Evolutionary conservation across 2,329 filamentous ascomycete genomes (phyloP).

Genomic region (Alternaria gaisen): DNA sequence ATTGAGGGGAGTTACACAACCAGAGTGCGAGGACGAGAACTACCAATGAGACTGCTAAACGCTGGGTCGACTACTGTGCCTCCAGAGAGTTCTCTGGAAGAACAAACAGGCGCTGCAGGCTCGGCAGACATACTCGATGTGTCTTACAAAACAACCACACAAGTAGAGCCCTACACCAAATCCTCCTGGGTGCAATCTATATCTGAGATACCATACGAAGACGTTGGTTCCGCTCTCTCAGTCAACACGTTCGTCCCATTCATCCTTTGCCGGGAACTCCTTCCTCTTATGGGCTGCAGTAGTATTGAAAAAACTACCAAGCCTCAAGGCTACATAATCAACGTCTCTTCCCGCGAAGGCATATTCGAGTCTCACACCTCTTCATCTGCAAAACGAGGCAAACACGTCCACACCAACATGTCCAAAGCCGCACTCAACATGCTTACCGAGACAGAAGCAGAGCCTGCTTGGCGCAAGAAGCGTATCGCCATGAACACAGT

Average conservation of each 20-base stretch:
- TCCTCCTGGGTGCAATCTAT: conserved; percentile 24
- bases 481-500: conserved; percentile 22
- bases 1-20: conserved; percentile 14
- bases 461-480: conserved; percentile 12
- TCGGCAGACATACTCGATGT: neutral
- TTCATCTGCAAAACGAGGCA: conserved; percentile 14
- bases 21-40: conserved; percentile 12
- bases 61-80: neutral
- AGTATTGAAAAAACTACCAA: neutral
- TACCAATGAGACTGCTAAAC: conserved; percentile 3
- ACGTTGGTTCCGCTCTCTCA: conserved; percentile 22
- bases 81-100: neutral
- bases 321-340: conserved; percentile 23
- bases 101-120: neutral
- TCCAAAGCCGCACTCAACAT: conserved; percentile 28
- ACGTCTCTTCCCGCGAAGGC: conserved; percentile 27
- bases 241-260: conserved; percentile 27
- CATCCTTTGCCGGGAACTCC: conserved; percentile 23
- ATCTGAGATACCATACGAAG: conserved; percentile 25
- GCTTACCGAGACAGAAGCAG: conserved; percentile 24
- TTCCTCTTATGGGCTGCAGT: conserved; percentile 16
- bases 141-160: neutral
- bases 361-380: conserved; percentile 20
- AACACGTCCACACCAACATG: conserved; percentile 27
- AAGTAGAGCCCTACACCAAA: conserved; percentile 13